These are phyloP conservation scores for Wickerhamiella azymoides DNA, from an alignment of 805 yeast genomes.

Conservation along the genomic window DNA sequence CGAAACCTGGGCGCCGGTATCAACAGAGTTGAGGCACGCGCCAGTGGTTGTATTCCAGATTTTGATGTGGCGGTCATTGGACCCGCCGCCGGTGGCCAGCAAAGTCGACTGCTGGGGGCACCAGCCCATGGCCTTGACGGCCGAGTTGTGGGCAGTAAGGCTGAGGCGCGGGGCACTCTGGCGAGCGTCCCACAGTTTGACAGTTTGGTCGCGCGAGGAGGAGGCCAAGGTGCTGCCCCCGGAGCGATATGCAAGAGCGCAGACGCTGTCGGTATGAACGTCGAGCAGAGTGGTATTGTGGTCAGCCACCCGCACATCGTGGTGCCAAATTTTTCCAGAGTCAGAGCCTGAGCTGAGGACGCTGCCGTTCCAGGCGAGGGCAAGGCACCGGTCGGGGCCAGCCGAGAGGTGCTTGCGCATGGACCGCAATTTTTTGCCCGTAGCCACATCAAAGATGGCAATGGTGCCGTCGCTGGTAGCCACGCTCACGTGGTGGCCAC, in stretches of 20 bases:
- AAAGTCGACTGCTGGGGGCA: constrained; percentile 73
- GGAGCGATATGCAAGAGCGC: constrained; percentile 74
- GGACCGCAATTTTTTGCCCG: constrained; percentile 58
- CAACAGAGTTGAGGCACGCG: constrained; percentile 67
- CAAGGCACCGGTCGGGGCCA: constrained; percentile 42
- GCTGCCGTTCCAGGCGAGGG: constrained; percentile 76
- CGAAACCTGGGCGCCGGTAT: constrained; percentile 90
- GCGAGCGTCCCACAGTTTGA: constrained; percentile 86
- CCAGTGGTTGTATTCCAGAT: constrained; percentile 95
- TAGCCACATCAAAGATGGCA: constrained; percentile 89
- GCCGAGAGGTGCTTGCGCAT: constrained; percentile 47
- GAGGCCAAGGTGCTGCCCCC: constrained; percentile 81
- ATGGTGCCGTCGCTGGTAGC: constrained; percentile 73
- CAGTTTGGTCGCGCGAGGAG: constrained; percentile 91
- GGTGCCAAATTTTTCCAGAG: constrained; percentile 69
- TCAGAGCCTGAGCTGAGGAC: constrained; percentile 76
- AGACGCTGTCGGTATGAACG: constrained; percentile 75
- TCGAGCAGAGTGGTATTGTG: constrained; percentile 52
- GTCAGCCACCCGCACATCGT: constrained; percentile 75
- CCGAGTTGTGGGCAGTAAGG: constrained; percentile 76
- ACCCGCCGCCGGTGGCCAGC: constrained; percentile 96
- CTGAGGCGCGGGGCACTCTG: constrained; percentile 52
- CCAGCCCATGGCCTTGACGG: constrained; percentile 92
- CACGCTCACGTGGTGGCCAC: constrained; percentile 76
- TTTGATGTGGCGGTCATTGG: constrained; percentile 74